Base-by-base conservation (phyloP, 306 rosid genomes). In the Gastrolobium bilobum region DNA sequence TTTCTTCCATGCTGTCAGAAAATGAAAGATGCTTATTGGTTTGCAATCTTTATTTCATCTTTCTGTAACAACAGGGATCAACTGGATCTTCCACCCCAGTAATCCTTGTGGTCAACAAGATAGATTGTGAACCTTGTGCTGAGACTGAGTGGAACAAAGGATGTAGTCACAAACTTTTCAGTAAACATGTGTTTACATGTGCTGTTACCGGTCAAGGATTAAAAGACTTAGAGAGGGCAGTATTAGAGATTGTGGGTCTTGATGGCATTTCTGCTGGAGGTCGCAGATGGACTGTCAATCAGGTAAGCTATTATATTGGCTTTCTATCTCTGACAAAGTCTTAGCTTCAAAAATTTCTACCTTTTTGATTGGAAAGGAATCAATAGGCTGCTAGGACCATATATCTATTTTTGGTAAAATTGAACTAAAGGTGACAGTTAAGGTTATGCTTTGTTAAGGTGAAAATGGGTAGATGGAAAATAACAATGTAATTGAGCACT, bases 151-250 rank as follows among this genome's bases (percentile, higher is more conserved):
- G 84, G 87, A 63, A 80, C 82, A 66, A 76, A 65, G 48, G 74
- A 10, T 63, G 76, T 46, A 50, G 60, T 50, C 61, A 39, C 5
- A 42, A 77, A 78, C 29, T 54, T 35, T 91, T 95, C 92, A 82
- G 87, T 43, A 90, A 89, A 79, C 89, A 60, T 57, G 96, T 95
- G 73, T 89, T 87, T 61, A 95, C 97, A 33, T 93, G 94, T 73
- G 97, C 99, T 63, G 87, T 95, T 69, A 87, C 98, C 7, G 95
- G 99, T 64, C 91, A 91, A 91, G 99, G 98, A 83, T 85, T 95
- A 50, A 79, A 82, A 77, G 93, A 90, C 75, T 81, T 95, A 71
- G 99, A 95, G 89, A 84, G 47, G 54, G 91, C 90, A 20, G 96
- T 95, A 72, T 79, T 85, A 51, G 93, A 95, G 84, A 78, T 91